phyloP scores from a whole-genome alignment of 1,139 yeast genomes.

The Hemisphaericaspora subhashii region DNA sequence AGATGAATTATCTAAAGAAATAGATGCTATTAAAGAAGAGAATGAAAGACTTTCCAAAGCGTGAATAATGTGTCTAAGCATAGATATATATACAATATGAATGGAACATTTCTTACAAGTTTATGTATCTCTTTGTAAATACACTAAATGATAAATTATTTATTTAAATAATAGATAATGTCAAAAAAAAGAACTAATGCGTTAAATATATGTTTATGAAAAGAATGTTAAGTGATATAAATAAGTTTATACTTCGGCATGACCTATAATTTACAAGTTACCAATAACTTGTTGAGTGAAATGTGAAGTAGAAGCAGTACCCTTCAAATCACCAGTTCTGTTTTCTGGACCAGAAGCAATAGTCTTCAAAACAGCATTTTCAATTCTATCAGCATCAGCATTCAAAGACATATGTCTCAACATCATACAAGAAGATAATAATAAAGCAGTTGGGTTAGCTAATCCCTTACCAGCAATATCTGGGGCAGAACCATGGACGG shows the following conservation, averaged over 20 bases:
- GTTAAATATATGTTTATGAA: background rate
- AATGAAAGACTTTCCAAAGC: background rate
- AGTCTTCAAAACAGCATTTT: slow-evolving; percentile 85
- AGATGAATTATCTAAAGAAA: background rate
- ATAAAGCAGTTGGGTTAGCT: slow-evolving; percentile 97
- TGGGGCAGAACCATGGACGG: slow-evolving; percentile 99
- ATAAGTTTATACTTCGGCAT: no score
- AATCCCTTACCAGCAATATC: slow-evolving; percentile 97
- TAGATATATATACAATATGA: background rate
- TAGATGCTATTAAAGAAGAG: background rate
- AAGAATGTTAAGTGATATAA: background rate
- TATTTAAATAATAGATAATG: background rate
- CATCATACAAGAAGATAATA: slow-evolving; percentile 97
- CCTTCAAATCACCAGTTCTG: slow-evolving; percentile 96
- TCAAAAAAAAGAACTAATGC: background rate
- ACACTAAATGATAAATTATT: no score
- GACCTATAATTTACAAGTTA: slow-evolving; percentile 44
- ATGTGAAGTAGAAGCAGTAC: slow-evolving; percentile 82
- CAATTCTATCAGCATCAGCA: slow-evolving; percentile 78
- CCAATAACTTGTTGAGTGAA: slow-evolving; percentile 72
- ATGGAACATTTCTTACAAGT: no score
- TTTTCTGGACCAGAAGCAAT: slow-evolving; percentile 91
- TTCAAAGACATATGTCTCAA: slow-evolving; percentile 95
- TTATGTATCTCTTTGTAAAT: no score
- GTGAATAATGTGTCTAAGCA: background rate